Conservation (phyloP, 1,284 basidiomycete genomes). For the Mrakiaceae sp. region DNA sequence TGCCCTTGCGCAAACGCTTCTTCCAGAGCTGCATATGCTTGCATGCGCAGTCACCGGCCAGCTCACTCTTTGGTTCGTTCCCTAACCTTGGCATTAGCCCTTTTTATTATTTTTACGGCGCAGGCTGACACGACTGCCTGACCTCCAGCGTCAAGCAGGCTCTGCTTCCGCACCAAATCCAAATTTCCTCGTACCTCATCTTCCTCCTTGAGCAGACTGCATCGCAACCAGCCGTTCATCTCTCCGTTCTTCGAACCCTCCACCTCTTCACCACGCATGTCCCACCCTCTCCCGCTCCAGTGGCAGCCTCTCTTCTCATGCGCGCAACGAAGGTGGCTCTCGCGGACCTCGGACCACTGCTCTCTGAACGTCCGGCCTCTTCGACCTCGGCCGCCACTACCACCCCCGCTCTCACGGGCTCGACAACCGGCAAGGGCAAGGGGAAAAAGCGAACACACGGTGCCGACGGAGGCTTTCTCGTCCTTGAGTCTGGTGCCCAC, state of each 20-base stretch:
- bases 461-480: not conserved
- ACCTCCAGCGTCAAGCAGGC: slow-evolving; percentile 3
- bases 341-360: not conserved
- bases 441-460: slow-evolving; percentile 8
- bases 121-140: not conserved
- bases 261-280: slow-evolving; percentile 3
- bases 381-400: not conserved
- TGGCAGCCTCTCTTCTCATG: slow-evolving; percentile 4
- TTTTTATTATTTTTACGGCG: not conserved
- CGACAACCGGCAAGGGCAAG: slow-evolving; percentile 3
- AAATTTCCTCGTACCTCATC: slow-evolving; percentile 12
- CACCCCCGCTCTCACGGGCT: not conserved
- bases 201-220: slow-evolving; percentile 14
- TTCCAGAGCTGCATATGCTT: slow-evolving; percentile 14
- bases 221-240: not conserved
- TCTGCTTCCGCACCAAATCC: slow-evolving; percentile 11
- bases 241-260: not conserved
- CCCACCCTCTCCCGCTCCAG: slow-evolving; percentile 5
- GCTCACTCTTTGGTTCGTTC: slow-evolving; percentile 5
- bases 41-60: slow-evolving; percentile 13
- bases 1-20: slow-evolving; percentile 3
- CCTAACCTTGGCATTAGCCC: not conserved
- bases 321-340: slow-evolving; percentile 5
- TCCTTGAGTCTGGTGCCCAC: not conserved
- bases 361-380: not conserved